Evolutionary conservation across 108 stramenopile genomes (phyloP).

Genomic region (Pseudonitzschia delicatissima): DNA sequence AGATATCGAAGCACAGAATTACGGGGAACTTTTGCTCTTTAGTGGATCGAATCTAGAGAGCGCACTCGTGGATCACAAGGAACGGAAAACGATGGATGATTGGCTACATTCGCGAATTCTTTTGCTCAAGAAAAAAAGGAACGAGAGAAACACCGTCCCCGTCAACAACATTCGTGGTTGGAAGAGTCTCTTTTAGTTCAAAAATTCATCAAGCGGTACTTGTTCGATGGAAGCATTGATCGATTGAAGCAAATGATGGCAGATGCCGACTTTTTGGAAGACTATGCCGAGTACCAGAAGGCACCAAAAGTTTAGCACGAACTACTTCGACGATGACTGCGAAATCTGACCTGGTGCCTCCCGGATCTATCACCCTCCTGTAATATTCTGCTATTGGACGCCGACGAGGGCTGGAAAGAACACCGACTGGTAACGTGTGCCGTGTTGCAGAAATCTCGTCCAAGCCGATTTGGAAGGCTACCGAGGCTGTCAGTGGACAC

Average conservation of each 20-base stretch:
- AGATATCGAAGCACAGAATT: background rate
- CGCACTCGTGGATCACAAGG: background rate
- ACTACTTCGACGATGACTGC: background rate
- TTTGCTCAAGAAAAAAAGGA: background rate
- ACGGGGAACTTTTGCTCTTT: background rate
- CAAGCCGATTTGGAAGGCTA: background rate
- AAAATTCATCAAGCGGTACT: background rate
- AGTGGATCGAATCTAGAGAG: background rate
- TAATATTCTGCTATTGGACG: background rate
- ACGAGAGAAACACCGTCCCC: background rate
- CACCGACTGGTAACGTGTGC: background rate
- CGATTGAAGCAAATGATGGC: background rate
- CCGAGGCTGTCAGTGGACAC: background rate
- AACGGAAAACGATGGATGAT: background rate
- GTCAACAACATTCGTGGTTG: background rate
- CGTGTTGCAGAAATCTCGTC: background rate
- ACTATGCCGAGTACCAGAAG: background rate
- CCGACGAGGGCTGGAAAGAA: background rate
- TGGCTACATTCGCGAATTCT: background rate
- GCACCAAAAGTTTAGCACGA: background rate
- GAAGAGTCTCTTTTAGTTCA: background rate
- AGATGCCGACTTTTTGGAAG: background rate
- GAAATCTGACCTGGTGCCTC: background rate
- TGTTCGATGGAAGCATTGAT: background rate
- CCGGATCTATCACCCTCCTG: background rate